Percentiles rank a stretch among this genome's conserved stretches.
Evolutionary conservation across 768 basidiomycete genomes (phyloP).

Genomic region (Russula virescens): DNA sequence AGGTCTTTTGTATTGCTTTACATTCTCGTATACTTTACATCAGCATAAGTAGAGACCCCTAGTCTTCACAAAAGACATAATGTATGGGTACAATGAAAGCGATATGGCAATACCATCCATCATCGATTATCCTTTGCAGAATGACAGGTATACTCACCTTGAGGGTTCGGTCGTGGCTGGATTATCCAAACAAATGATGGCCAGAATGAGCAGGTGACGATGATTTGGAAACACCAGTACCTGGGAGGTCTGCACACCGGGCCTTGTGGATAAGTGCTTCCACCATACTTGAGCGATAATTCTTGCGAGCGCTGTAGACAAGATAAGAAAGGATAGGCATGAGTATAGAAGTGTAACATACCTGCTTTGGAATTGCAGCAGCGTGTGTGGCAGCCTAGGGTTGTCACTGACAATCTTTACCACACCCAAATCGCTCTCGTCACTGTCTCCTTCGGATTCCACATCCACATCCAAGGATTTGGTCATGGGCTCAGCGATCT

Average conservation of each 20-base stretch:
- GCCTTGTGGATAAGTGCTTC: conserved; percentile 31
- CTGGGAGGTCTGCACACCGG: conserved; percentile 13
- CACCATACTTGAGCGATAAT: conserved; percentile 30
- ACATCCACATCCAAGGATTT: conserved; percentile 26
- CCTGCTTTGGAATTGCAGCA: conserved; percentile 89
- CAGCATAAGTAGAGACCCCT: no score
- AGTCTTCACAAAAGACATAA: no score
- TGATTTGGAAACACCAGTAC: conserved; percentile 22
- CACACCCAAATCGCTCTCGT: conserved; percentile 46
- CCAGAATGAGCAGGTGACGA: conserved; percentile 8
- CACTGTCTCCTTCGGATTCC: conserved; percentile 30
- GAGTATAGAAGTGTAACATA: conserved; percentile 32
- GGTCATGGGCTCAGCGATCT: conserved; percentile 19
- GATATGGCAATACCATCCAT: no score
- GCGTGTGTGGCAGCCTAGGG: conserved; percentile 81
- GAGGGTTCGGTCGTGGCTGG: no score
- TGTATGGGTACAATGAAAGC: no score
- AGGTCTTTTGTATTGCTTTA: no score
- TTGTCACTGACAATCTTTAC: conserved; percentile 83
- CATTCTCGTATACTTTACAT: no score
- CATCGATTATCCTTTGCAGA: no score
- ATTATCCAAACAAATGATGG: conserved; percentile 28
- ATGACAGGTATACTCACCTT: no score
- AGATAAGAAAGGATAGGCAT: not conserved
- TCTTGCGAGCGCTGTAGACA: conserved; percentile 41